A percentile compares a stretch with the other conserved stretches of the same genome.
Conservation (phyloP, 1,139 yeast species). For the Taphrina confusa region DNA sequence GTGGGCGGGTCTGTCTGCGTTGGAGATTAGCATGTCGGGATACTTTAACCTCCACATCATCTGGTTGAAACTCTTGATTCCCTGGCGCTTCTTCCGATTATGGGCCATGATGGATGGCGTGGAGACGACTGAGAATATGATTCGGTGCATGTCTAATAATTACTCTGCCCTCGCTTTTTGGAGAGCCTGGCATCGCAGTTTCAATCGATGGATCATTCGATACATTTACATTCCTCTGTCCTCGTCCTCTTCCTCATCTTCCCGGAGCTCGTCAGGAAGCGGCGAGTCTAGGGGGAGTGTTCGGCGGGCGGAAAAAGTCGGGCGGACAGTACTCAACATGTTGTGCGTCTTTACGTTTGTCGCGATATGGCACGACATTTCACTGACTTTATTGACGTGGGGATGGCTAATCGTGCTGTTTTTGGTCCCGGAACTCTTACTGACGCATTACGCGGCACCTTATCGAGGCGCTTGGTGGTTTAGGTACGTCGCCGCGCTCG, state of each 20-base stretch:
- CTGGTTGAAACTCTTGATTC: slow-evolving; percentile 82
- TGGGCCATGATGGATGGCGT: slow-evolving; percentile 91
- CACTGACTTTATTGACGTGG: slow-evolving; percentile 82
- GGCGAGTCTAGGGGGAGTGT: slow-evolving; percentile 54
- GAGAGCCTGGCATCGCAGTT: slow-evolving; percentile 99
- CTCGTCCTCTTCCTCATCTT: slow-evolving; percentile 44
- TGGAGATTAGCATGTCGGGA: slow-evolving; percentile 93
- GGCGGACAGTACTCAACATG: slow-evolving; percentile 59
- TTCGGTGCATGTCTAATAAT: slow-evolving; percentile 91
- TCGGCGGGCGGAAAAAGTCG: slow-evolving; percentile 45
- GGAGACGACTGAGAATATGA: slow-evolving; percentile 98
- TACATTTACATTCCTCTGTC: slow-evolving; percentile 45
- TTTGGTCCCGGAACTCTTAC: slow-evolving; percentile 79
- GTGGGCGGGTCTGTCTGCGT: slow-evolving; percentile 87
- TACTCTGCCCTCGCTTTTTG: slow-evolving; percentile 91
- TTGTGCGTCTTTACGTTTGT: slow-evolving; percentile 92
- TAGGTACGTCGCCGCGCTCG: slow-evolving; percentile 78
- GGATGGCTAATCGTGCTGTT: slow-evolving; percentile 92
- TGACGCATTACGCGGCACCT: slow-evolving; percentile 52
- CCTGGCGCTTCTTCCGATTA: slow-evolving; percentile 92
- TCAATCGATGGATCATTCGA: slow-evolving; percentile 82
- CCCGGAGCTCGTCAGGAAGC: slow-evolving; percentile 85
- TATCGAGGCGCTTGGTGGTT: slow-evolving; percentile 55
- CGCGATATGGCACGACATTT: slow-evolving; percentile 98
- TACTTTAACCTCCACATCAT: slow-evolving; percentile 83